phyloP scores from a whole-genome alignment of 495 filamentous ascomycete species.

The Pseudoneurospora amorphoporcata region DNA sequence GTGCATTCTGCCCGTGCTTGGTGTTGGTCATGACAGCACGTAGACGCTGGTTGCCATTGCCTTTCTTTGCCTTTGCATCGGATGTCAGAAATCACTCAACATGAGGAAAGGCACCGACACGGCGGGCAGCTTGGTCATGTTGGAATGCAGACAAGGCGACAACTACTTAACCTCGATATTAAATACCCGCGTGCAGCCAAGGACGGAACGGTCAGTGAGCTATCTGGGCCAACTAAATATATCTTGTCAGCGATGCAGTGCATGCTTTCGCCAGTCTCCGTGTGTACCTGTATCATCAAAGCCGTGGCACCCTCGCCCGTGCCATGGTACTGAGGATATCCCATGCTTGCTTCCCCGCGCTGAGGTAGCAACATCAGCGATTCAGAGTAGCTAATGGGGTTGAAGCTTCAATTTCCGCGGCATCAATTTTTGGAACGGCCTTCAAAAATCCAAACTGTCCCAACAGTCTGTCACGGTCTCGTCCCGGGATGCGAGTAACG shows the following conservation, averaged over 20 bases:
- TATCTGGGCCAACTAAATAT: neutral
- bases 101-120: neutral
- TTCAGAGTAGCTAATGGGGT: neutral
- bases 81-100: neutral
- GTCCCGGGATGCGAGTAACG: neutral
- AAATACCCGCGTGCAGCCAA: neutral
- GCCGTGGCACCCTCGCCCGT: neutral
- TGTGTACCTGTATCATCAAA: neutral
- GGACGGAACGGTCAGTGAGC: neutral
- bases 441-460: neutral
- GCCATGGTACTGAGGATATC: neutral
- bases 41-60: neutral
- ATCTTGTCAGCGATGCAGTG: neutral
- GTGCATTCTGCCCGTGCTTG: neutral
- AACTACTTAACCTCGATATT: neutral
- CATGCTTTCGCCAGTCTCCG: neutral
- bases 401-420: neutral
- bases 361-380: neutral
- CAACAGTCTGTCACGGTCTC: neutral
- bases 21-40: neutral
- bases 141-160: neutral
- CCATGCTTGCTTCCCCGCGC: neutral
- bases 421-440: neutral
- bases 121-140: neutral
- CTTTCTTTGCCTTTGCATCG: neutral